Evolutionary conservation across 202 grass and related monocot genomes (phyloP).

Genomic region (Brachypodium distachyon): DNA sequence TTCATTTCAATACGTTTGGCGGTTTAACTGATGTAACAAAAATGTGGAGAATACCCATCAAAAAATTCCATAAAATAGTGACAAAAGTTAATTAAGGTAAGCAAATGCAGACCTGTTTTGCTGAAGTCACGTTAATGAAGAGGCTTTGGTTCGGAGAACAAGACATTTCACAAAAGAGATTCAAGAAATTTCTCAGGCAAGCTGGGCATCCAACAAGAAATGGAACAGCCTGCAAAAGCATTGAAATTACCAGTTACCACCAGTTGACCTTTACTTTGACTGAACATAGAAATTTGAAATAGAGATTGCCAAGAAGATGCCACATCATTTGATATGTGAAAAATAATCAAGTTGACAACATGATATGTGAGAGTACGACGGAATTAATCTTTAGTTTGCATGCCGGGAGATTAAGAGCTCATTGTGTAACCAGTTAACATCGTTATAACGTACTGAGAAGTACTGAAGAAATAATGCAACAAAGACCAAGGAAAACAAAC

Average conservation of each 20-base stretch:
- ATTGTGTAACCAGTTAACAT: not conserved
- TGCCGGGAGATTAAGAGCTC: not conserved
- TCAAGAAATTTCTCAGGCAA: constrained; percentile 98
- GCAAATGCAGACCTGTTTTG: constrained; percentile 53
- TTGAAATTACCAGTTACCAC: constrained; percentile 7
- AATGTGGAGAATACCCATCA: not conserved
- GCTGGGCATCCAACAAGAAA: constrained; percentile 99
- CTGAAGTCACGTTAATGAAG: constrained; percentile 94
- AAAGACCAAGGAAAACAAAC: not conserved
- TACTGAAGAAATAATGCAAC: not conserved
- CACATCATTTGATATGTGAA: constrained; percentile 8
- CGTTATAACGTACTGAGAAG: not conserved
- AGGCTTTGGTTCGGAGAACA: constrained; percentile 97
- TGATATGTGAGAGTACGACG: not conserved
- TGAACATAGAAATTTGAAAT: constrained; percentile 7
- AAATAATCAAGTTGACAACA: constrained; percentile 20
- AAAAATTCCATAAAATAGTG: not conserved
- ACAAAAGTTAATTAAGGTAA: not conserved
- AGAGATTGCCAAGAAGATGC: constrained; percentile 3
- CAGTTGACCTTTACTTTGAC: not conserved
- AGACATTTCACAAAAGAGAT: constrained; percentile 87
- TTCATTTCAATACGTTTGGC: constrained; percentile 3
- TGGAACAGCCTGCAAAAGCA: constrained; percentile 73
- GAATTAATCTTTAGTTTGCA: not conserved
- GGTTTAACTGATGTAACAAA: constrained; percentile 20